Percentiles rank a stretch among this genome's conserved stretches.
Evolutionary conservation across 2,329 filamentous ascomycete species (phyloP).

Genomic region (Aspergillus sp.): DNA sequence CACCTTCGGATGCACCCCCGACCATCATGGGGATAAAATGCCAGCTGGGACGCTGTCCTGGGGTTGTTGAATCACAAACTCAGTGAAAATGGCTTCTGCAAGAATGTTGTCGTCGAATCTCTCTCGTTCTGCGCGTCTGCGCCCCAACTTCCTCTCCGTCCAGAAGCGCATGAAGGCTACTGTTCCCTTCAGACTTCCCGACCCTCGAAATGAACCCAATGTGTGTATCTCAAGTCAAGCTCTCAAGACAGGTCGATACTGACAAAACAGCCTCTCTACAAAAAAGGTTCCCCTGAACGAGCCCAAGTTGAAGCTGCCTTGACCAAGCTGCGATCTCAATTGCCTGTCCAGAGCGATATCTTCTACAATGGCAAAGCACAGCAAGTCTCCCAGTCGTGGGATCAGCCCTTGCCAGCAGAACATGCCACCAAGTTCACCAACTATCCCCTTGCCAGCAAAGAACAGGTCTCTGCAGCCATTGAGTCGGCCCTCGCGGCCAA

Average conservation of each 20-base stretch:
- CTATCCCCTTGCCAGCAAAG: slow-evolving; percentile 72
- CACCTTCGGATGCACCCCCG: no score
- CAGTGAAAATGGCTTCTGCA: no score
- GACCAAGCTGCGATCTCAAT: slow-evolving; percentile 23
- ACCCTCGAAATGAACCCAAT: slow-evolving; percentile 31
- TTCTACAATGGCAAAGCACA: slow-evolving; percentile 25
- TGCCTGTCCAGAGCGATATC: slow-evolving; percentile 28
- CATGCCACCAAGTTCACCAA: slow-evolving; percentile 61
- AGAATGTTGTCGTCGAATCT: no score
- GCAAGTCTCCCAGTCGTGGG: slow-evolving; percentile 14
- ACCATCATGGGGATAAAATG: no score
- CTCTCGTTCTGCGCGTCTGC: no score
- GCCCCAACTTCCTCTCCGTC: no score
- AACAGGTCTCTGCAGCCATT: slow-evolving; percentile 73
- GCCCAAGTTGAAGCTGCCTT: slow-evolving; percentile 27
- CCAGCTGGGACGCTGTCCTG: no score
- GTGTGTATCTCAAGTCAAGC: slow-evolving; percentile 10
- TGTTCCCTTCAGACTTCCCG: slow-evolving; percentile 25
- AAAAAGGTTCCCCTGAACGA: slow-evolving; percentile 28
- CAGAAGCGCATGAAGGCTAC: slow-evolving; percentile 18
- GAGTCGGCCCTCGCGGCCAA: slow-evolving; percentile 77
- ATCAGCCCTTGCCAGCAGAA: slow-evolving; percentile 25
- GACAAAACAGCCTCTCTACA: slow-evolving; percentile 18
- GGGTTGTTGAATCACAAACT: no score
- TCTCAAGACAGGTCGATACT: background rate